Evolutionary conservation across 345 rosid genomes (phyloP), one percentile per base, ranked within the genome.

Genomic region (Melastoma malabathricum): DNA sequence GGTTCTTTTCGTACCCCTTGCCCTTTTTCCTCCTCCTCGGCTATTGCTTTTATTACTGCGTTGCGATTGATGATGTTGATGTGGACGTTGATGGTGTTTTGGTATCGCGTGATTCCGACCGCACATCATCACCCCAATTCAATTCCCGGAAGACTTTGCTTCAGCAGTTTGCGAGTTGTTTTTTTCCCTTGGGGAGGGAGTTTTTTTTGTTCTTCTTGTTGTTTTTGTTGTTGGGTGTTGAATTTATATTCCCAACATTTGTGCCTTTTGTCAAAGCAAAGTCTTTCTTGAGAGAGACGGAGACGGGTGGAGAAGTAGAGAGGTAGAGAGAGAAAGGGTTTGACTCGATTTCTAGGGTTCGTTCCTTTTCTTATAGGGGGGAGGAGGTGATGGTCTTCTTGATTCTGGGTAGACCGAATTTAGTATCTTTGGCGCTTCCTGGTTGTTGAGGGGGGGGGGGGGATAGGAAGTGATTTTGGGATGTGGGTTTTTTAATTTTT

Each of bases 51-150:
- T 25, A 16, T 61, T 60, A 17, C 17, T 4, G 0, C 4, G 25
- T 22, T 22, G 25, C 25, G 25, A 22, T 29, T 7, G 48, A 34
- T 29, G 51, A 12, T 56, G 61, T 16, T 48, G 65, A 20, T 43
- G 50, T n/a, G 29, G 31, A 46, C 52, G 49, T 29, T 19, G 48
- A 18, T 46, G 43, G 44, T 17, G 18, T 38, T 44, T 54, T 43
- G 15, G 20, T 51, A 44, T 43, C 55, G 60, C 67, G 44, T 54
- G 43, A 71, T 64, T 75, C 79, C 61, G 63, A 67, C 77, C 77
- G 62, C 77, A 73, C 79, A 69, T 79, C 92, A 74, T 22, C 41
- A 34, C 41, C 38, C 41, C 41, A 34, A 34, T 34, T 12, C 72
- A 75, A 70, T 85, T 83, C 67, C 66, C 44, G 31, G 6, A 44